Conservation (phyloP, 768 basidiomycete genomes). For the Phanerodontia chrysosporium region DNA sequence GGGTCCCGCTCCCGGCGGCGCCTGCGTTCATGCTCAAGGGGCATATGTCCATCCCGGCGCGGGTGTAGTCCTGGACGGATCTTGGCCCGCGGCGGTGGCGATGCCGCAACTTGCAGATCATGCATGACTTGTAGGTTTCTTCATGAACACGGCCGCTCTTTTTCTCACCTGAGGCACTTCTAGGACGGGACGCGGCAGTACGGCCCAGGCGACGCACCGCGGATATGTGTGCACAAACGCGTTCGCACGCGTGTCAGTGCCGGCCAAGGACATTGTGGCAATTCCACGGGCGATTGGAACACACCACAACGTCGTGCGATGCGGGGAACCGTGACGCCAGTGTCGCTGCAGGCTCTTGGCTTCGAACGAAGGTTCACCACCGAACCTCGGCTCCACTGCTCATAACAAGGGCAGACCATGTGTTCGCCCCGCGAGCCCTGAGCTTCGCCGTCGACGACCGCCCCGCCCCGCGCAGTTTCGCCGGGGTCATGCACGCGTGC, state of each 20-base stretch:
- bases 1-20: background rate
- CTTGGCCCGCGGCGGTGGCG: background rate
- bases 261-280: no score
- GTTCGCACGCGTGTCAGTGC: no score
- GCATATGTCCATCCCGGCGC: background rate
- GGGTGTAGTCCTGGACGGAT: background rate
- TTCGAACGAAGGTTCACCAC: background rate
- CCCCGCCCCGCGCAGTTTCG: background rate
- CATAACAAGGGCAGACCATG: background rate
- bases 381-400: background rate
- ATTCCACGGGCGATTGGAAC: no score
- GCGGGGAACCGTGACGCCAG: no score
- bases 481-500: no score
- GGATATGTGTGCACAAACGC: no score
- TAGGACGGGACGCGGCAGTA: background rate
- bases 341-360: background rate
- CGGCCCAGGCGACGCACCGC: background rate
- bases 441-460: background rate
- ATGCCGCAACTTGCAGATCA: background rate
- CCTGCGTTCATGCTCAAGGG: background rate
- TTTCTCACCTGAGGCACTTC: background rate
- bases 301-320: no score
- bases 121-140: background rate
- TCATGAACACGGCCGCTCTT: background rate
- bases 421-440: background rate